These are phyloP conservation scores for Madurella mycetomatis DNA, from an alignment of 2,329 filamentous ascomycete species.

Conservation along the genomic window DNA sequence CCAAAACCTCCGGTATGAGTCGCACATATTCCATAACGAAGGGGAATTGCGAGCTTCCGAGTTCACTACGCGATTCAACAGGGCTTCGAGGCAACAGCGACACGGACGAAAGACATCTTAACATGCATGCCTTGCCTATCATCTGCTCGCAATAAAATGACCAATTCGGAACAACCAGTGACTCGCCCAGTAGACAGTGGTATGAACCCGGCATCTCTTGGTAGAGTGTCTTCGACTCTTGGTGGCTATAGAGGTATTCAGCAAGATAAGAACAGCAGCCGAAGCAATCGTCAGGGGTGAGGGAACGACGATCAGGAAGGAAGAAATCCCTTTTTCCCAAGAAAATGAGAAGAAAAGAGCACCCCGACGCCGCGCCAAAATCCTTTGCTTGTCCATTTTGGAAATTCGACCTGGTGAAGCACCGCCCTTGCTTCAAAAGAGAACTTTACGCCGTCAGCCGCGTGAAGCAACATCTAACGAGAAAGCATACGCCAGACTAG, in stretches of 20 bases:
- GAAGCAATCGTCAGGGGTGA: not conserved
- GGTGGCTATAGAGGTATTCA: not conserved
- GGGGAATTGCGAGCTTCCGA: not conserved
- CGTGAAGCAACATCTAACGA: constrained; percentile 30
- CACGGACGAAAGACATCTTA: not conserved
- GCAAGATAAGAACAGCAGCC: not conserved
- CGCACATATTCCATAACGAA: not conserved
- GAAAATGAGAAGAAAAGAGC: not conserved
- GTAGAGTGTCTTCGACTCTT: not conserved
- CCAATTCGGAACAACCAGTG: not conserved
- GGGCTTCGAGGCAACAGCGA: not conserved
- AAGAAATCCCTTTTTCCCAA: not conserved
- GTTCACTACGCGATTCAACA: not conserved
- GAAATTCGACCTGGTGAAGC: constrained; percentile 27
- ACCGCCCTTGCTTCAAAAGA: constrained; percentile 29
- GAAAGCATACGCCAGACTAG: constrained; percentile 26
- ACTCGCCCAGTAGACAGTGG: not conserved
- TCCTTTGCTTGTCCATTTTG: constrained; percentile 30
- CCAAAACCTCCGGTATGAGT: not conserved
- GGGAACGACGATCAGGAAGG: not conserved
- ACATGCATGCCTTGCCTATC: no score
- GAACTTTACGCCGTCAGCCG: constrained; percentile 28
- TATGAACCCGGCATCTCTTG: not conserved
- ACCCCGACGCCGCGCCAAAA: no score
- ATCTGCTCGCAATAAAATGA: not conserved